A percentile compares a stretch with the other conserved stretches of the same genome.
Evolutionary conservation across 208 protist species (phyloP).

Genomic region (Trypanosomatidae sp.): DNA sequence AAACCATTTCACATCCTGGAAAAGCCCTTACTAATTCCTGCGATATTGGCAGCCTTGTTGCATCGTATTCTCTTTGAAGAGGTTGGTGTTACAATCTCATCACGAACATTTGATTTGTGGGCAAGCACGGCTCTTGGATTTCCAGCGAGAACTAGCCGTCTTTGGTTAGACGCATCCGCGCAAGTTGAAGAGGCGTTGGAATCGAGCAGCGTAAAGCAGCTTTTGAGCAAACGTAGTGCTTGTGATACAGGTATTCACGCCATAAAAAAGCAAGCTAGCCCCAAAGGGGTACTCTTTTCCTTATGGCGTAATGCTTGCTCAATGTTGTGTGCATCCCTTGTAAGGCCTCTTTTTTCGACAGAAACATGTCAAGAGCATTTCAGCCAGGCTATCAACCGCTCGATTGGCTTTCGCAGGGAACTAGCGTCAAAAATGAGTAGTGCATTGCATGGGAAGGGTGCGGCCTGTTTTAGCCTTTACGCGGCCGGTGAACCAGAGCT

Average conservation of each 20-base stretch:
- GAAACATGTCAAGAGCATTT: neutral
- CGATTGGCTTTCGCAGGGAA: conserved; percentile 2
- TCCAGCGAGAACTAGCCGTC: conserved; percentile 2
- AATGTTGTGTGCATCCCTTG: neutral
- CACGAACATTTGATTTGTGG: conserved; percentile 23
- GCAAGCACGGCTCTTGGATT: conserved; percentile 10
- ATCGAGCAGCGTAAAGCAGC: neutral
- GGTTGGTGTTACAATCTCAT: conserved; percentile 27
- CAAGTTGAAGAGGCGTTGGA: conserved; percentile 11
- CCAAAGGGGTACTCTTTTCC: conserved; percentile 3
- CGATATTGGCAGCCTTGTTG: conserved; percentile 26
- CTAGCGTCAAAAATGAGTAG: neutral
- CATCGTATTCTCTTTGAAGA: conserved; percentile 20
- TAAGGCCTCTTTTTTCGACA: neutral
- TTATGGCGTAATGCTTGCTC: conserved; percentile 12
- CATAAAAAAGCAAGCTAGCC: conserved; percentile 6
- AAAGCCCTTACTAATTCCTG: conserved; percentile 30
- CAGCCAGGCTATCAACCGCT: neutral
- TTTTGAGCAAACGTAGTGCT: conserved; percentile 1
- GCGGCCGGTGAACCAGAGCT: conserved; percentile 17
- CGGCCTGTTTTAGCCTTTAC: conserved; percentile 1
- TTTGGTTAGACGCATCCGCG: conserved; percentile 19
- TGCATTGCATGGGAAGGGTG: neutral
- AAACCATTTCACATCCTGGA: conserved; percentile 18
- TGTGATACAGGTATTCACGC: conserved; percentile 15